Evolutionary conservation across 352 stramenopile species (phyloP).

Genomic region (Globisporangium carolinianum): DNA sequence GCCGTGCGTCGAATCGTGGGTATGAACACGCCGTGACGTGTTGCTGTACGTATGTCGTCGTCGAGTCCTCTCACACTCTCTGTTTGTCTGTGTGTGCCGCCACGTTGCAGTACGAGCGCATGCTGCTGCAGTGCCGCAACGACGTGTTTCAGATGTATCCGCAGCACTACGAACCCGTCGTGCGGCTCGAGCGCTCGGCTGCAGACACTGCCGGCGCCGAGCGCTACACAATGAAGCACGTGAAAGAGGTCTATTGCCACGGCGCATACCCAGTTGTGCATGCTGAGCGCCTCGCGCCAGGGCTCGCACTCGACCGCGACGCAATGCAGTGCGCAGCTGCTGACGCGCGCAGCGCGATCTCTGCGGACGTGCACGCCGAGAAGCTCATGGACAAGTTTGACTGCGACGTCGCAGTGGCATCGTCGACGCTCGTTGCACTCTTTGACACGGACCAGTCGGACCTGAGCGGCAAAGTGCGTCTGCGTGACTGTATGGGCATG

Average conservation of each 20-base stretch:
- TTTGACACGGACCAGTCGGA: conserved; percentile 40
- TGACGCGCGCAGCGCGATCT: conserved; percentile 29
- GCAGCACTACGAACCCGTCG: conserved; percentile 43
- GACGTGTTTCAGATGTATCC: conserved; percentile 61
- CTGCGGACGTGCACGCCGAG: conserved; percentile 41
- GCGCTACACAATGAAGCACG: conserved; percentile 26
- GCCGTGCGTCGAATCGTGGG: conserved; percentile 18
- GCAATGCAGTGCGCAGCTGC: too few species aligned
- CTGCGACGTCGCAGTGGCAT: conserved; percentile 66
- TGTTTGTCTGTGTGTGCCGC: not conserved
- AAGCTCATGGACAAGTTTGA: conserved; percentile 58
- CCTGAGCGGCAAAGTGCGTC: conserved; percentile 12
- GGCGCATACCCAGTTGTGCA: conserved; percentile 15
- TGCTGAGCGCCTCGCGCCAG: not conserved
- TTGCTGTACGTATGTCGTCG: not conserved
- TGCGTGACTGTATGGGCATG: conserved; percentile 2
- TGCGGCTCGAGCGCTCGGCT: conserved; percentile 23
- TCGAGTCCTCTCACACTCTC: not conserved
- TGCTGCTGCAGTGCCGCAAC: conserved; percentile 41
- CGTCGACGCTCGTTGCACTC: conserved; percentile 56
- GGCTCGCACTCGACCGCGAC: conserved; percentile 5
- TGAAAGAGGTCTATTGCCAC: conserved; percentile 29
- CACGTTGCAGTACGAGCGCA: conserved; percentile 24
- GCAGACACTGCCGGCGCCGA: conserved; percentile 6
- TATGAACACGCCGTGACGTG: conserved; percentile 9